Percentiles rank a stretch among this genome's conserved stretches.
These are phyloP conservation scores for Pleoardoris graminearum DNA, from an alignment of 2,329 filamentous ascomycete genomes.

Conservation along the genomic window DNA sequence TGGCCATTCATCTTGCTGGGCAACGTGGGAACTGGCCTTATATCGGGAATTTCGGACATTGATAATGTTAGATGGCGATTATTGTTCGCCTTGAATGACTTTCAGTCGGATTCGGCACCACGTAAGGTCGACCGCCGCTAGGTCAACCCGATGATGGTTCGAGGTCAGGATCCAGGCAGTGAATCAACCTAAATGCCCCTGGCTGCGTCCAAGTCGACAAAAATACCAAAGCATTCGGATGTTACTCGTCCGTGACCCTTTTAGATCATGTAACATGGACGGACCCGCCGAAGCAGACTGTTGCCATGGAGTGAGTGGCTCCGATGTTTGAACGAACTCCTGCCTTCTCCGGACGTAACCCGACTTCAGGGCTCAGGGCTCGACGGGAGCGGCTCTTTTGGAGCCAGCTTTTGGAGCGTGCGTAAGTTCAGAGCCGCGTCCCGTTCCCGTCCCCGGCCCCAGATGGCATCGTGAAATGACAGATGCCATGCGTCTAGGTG, in stretches of 20 bases:
- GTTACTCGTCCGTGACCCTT: neutral
- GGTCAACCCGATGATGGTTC: constrained; percentile 2
- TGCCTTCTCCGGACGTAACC: constrained; percentile 27
- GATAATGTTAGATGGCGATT: constrained; percentile 16
- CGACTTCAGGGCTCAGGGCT: constrained; percentile 26
- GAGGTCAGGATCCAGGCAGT: neutral
- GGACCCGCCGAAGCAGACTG: neutral
- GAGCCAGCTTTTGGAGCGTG: constrained; percentile 41
- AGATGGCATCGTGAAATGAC: constrained; percentile 1
- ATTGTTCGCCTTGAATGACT: constrained; percentile 19
- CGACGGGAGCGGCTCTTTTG: constrained; percentile 22
- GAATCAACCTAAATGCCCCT: constrained; percentile 9
- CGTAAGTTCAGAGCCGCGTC: constrained; percentile 30
- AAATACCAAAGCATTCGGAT: constrained; percentile 14
- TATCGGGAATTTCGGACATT: neutral
- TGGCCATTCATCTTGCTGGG: neutral
- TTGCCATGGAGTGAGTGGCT: neutral
- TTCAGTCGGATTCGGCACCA: too few relatives aligned
- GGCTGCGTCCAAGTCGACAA: constrained; percentile 3
- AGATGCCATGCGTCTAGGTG: neutral
- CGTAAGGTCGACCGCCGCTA: constrained; percentile 26
- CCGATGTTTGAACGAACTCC: neutral
- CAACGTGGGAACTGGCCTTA: neutral
- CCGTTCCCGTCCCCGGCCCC: constrained; percentile 36
- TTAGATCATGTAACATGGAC: constrained; percentile 1